A percentile compares a stretch with the other conserved stretches of the same genome.
phyloP scores from a whole-genome alignment of 495 filamentous ascomycete genomes.

The Penicillium diatomitis region DNA sequence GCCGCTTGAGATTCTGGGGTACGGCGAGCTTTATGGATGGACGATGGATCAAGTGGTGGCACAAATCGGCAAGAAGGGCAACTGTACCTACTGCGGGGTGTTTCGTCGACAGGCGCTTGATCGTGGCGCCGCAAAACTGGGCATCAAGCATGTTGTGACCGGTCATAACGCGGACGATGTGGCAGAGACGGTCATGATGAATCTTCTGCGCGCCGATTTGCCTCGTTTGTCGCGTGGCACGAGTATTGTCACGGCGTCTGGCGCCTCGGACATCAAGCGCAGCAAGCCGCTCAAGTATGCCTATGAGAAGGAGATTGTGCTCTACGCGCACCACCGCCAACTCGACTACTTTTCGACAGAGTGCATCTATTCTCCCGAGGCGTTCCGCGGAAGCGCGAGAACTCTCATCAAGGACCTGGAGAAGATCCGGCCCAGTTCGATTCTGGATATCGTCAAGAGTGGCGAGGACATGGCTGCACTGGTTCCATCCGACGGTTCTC shows the following conservation, averaged over 20 bases:
- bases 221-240: constrained; percentile 81
- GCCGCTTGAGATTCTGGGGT: constrained; percentile 83
- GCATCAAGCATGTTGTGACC: constrained; percentile 90
- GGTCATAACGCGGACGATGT: constrained; percentile 98
- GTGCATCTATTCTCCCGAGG: constrained; percentile 96
- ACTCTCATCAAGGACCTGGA: constrained; percentile 92
- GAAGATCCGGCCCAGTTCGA: constrained; percentile 83
- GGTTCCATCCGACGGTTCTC: constrained; percentile 52
- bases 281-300: constrained; percentile 97
- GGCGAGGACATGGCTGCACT: constrained; percentile 92
- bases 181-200: constrained; percentile 98
- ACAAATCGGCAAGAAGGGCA: constrained; percentile 94
- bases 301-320: constrained; percentile 97
- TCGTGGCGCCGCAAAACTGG: constrained; percentile 77
- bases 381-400: constrained; percentile 89
- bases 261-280: constrained; percentile 69
- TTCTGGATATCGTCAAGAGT: constrained; percentile 87
- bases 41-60: constrained; percentile 98
- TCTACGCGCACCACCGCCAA: constrained; percentile 93
- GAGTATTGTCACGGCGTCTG: constrained; percentile 78
- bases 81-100: constrained; percentile 97
- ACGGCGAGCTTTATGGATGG: constrained; percentile 94
- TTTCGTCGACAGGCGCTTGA: constrained; percentile 93
- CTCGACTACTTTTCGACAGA: constrained; percentile 97
- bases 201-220: constrained; percentile 82